phyloP scores from a whole-genome alignment of 352 stramenopile genomes.

The Globisporangium splendens region DNA sequence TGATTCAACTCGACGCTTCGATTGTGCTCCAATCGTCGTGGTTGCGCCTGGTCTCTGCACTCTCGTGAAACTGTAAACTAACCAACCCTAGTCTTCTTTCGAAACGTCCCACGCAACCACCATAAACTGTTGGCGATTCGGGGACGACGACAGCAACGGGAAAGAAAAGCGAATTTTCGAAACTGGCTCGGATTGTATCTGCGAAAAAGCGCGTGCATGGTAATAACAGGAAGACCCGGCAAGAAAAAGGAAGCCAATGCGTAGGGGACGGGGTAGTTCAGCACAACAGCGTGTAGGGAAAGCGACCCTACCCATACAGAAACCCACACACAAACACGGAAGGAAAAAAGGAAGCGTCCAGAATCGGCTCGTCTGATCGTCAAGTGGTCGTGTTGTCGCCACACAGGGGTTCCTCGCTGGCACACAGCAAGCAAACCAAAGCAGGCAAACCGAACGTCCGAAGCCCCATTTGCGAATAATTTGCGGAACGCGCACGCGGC shows the following conservation, averaged over 20 bases:
- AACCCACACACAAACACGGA: neutral
- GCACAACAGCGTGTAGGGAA: no score
- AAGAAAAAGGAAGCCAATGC: no score
- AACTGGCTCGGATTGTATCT: neutral
- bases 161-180: no score
- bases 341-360: constrained; percentile 2
- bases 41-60: neutral
- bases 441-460: no score
- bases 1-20: constrained; percentile 10
- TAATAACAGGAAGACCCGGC: no score
- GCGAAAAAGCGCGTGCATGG: neutral
- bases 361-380: constrained; percentile 6
- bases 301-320: neutral
- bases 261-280: no score
- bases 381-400: constrained; percentile 4
- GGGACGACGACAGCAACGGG: no score
- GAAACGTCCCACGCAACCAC: no score
- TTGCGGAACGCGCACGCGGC: neutral
- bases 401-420: neutral
- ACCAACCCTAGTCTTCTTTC: no score
- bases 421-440: no score
- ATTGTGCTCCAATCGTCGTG: constrained; percentile 10
- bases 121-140: no score
- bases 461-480: neutral
- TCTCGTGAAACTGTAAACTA: no score